phyloP scores from a whole-genome alignment of 768 basidiomycete species.

The Trametes villosa region DNA sequence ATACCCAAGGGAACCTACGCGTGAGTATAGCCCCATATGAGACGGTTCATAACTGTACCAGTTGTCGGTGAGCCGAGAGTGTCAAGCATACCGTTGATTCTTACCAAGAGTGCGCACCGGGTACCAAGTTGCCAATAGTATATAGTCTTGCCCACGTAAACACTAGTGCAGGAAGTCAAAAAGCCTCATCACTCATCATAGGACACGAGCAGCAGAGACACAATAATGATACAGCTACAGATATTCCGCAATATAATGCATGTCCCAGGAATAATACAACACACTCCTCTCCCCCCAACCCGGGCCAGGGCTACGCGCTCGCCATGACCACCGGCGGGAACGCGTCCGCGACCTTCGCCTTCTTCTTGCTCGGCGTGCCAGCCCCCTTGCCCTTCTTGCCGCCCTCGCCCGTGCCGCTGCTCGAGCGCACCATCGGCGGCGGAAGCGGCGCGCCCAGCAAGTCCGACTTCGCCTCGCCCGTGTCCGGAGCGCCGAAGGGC shows the following conservation, averaged over 20 bases:
- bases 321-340: conserved; percentile 38
- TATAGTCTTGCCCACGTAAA: no score
- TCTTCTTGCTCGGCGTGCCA: conserved; percentile 32
- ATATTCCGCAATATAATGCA: conserved; percentile 4
- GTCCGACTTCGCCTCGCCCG: background rate
- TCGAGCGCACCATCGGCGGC: conserved; percentile 14
- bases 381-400: conserved; percentile 31
- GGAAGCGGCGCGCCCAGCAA: conserved; percentile 5
- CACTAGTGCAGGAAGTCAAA: no score
- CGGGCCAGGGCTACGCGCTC: conserved; percentile 28
- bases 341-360: conserved; percentile 23
- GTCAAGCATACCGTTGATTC: no score
- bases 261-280: conserved; percentile 15
- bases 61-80: no score
- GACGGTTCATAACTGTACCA: no score
- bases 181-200: background rate
- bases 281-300: background rate
- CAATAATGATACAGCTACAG: conserved; percentile 25
- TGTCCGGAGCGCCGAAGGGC: background rate
- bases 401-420: conserved; percentile 20
- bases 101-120: no score
- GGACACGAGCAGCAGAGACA: background rate
- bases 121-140: no score
- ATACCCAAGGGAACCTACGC: no score
- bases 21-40: no score